phyloP scores from a whole-genome alignment of 73 alveolate genomes.

The Stentor coeruleus region DNA sequence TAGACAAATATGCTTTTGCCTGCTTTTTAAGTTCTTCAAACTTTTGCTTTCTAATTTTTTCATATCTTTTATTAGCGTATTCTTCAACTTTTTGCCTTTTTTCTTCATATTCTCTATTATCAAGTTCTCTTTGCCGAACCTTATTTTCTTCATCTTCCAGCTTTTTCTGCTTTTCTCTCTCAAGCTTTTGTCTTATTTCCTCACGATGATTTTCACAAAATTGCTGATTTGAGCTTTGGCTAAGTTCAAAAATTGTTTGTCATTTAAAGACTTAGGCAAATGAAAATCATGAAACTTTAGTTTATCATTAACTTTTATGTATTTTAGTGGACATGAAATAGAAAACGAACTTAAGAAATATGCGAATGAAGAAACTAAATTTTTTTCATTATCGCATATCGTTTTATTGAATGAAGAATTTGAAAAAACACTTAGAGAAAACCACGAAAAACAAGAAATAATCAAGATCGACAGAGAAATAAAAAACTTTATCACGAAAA shows the following conservation, averaged over 20 bases:
- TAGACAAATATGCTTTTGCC: not conserved
- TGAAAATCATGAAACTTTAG: not conserved
- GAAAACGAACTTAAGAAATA: too few species aligned
- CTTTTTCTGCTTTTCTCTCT: slow-evolving; percentile 24
- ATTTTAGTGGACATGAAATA: too few species aligned
- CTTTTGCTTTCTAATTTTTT: slow-evolving; percentile 1
- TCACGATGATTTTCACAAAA: not conserved
- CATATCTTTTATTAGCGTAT: slow-evolving; percentile 12
- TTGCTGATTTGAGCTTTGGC: not conserved
- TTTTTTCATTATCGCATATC: too few species aligned
- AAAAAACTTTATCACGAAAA: too few species aligned
- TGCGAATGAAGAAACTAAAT: too few species aligned
- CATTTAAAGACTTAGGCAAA: not conserved
- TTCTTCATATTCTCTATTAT: slow-evolving; percentile 24
- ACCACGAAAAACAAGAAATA: too few species aligned
- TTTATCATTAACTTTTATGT: too few species aligned
- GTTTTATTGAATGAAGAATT: too few species aligned
- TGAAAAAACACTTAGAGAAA: too few species aligned
- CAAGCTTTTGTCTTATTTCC: slow-evolving; percentile 15
- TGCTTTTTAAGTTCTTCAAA: slow-evolving; percentile 4
- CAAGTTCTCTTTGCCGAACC: not conserved
- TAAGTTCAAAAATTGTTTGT: not conserved
- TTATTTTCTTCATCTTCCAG: slow-evolving; percentile 14
- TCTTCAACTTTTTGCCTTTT: slow-evolving; percentile 5
- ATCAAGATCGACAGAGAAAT: too few species aligned